These are phyloP conservation scores for Aspergillus tanneri DNA, from an alignment of 2,329 filamentous ascomycete species.

Conservation along the genomic window DNA sequence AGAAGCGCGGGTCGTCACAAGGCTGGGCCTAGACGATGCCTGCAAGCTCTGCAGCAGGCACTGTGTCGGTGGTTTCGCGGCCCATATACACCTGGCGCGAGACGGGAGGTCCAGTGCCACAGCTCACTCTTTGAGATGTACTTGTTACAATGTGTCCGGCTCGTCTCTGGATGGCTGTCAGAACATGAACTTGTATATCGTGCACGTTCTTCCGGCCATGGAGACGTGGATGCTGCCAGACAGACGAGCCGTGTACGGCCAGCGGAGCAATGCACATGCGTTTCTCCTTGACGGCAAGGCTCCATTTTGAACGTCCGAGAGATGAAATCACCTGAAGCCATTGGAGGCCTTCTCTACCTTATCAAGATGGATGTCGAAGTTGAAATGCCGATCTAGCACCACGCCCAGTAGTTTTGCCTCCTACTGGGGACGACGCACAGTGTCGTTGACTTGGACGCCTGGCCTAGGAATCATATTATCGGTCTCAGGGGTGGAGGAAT, in stretches of 20 bases:
- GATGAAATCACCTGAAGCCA: neutral
- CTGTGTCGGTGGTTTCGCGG: neutral
- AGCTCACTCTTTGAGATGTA: neutral
- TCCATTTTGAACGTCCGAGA: neutral
- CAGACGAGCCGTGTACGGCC: neutral
- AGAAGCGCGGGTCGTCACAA: neutral
- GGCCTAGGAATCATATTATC: too few relatives aligned
- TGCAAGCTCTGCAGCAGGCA: neutral
- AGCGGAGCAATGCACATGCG: neutral
- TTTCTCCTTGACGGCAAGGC: neutral
- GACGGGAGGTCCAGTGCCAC: neutral
- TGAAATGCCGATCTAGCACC: neutral
- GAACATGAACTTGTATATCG: neutral
- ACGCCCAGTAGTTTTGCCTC: neutral
- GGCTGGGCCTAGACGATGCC: neutral
- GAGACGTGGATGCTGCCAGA: neutral
- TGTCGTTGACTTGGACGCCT: too few relatives aligned
- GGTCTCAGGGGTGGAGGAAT: too few relatives aligned
- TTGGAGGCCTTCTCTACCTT: neutral
- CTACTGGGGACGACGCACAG: neutral
- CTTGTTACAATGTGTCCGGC: neutral
- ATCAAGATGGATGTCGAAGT: neutral
- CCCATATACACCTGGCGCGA: neutral
- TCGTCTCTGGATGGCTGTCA: neutral
- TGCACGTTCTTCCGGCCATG: neutral